These are phyloP conservation scores for Caryopteris hybrid DNA, from an alignment of 305 asterid genomes.

Conservation along the genomic window DNA sequence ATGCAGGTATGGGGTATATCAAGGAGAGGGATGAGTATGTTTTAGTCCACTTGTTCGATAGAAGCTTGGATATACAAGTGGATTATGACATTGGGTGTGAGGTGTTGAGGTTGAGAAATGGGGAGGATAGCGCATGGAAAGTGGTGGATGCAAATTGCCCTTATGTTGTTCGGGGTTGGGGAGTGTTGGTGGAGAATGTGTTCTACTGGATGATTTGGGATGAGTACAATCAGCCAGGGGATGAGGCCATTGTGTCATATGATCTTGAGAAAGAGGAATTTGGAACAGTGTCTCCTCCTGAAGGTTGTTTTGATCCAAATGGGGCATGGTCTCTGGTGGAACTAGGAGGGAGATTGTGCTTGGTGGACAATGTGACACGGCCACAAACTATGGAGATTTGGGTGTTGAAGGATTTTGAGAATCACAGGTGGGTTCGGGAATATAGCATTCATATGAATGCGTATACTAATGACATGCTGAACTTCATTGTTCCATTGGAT, in stretches of 20 bases:
- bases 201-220: conserved; percentile 69
- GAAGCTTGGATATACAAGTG: conserved; percentile 40
- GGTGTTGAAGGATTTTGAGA: conserved; percentile 43
- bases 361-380: conserved; percentile 36
- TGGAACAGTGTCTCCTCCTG: conserved; percentile 41
- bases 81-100: conserved; percentile 55
- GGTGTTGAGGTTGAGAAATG: conserved; percentile 37
- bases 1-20: conserved; percentile 50
- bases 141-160: conserved; percentile 41
- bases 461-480: conserved; percentile 28
- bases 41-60: conserved; percentile 48
- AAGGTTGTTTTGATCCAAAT: conserved; percentile 41
- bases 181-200: conserved; percentile 43
- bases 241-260: conserved; percentile 44
- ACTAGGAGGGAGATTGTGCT: conserved; percentile 42
- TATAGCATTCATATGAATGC: conserved; percentile 39
- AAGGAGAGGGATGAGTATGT: conserved; percentile 43
- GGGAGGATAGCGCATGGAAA: conserved; percentile 37
- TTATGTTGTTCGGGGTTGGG: conserved; percentile 53
- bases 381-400: conserved; percentile 44
- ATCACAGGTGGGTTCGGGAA: conserved; percentile 39
- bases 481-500: conserved; percentile 40
- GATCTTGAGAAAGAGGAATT: conserved; percentile 47
- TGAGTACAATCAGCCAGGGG: conserved; percentile 35
- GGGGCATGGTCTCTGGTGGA: conserved; percentile 53